phyloP scores from a whole-genome alignment of 2,329 filamentous ascomycete genomes.

The Epichloe typhina region DNA sequence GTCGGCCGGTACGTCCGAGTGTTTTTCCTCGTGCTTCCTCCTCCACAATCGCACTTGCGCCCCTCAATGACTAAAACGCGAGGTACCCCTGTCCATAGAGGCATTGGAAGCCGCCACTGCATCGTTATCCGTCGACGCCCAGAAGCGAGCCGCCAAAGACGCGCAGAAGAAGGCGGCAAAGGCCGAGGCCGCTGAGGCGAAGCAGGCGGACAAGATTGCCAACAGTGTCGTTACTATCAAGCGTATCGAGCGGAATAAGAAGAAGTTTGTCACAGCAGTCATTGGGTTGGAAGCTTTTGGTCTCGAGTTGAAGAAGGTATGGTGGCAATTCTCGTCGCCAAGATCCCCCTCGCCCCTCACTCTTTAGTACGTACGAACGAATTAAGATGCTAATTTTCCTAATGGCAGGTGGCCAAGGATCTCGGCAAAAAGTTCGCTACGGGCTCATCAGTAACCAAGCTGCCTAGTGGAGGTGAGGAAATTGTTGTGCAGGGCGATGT shows the following conservation, averaged over 20 bases:
- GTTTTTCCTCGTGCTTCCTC: not conserved
- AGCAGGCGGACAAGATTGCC: slow-evolving; percentile 70
- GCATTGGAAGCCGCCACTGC: slow-evolving; percentile 74
- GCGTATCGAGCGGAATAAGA: slow-evolving; percentile 94
- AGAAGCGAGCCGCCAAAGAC: slow-evolving; percentile 91
- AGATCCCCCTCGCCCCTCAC: not conserved
- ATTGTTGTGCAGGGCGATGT: slow-evolving; percentile 97
- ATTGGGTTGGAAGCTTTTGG: slow-evolving; percentile 81
- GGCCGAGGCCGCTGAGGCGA: slow-evolving; percentile 74
- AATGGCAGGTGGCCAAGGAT: slow-evolving; percentile 62
- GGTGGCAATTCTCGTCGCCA: not conserved
- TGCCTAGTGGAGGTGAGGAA: slow-evolving; percentile 75
- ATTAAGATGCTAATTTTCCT: not conserved
- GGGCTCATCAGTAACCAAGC: slow-evolving; percentile 82
- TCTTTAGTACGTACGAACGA: not conserved
- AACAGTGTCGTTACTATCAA: slow-evolving; percentile 80
- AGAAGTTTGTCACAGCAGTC: slow-evolving; percentile 93
- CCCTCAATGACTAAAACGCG: not conserved
- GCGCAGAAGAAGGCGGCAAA: slow-evolving; percentile 94
- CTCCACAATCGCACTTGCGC: not conserved
- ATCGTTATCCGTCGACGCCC: slow-evolving; percentile 75
- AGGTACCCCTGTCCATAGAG: slow-evolving; percentile 34
- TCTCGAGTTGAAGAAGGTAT: slow-evolving; percentile 77
- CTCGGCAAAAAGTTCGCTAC: slow-evolving; percentile 98
- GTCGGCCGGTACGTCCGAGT: slow-evolving; percentile 56